Evolutionary conservation across 106 monocot species (phyloP).

Genomic region (Platanthera guangdongensis): DNA sequence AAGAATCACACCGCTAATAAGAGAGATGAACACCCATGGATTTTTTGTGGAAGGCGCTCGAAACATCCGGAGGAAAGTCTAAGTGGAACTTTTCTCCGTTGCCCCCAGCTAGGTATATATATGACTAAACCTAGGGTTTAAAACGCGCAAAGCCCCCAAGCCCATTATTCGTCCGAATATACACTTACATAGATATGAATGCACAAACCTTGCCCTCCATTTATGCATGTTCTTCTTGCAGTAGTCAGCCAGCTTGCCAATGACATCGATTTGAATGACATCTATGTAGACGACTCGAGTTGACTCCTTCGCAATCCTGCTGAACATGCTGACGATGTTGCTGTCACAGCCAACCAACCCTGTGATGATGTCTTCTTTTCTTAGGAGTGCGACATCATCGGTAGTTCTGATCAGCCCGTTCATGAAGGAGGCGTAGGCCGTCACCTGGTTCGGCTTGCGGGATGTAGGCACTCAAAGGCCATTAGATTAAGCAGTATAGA

Average conservation of each 20-base stretch:
- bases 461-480: too few relatives aligned
- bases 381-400: neutral
- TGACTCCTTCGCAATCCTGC: neutral
- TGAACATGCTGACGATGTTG: neutral
- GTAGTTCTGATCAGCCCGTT: neutral
- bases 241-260: slow-evolving; percentile 38
- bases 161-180: too few relatives aligned
- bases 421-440: slow-evolving; percentile 15
- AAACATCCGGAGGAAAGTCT: too few relatives aligned
- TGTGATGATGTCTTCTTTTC: neutral
- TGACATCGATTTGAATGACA: slow-evolving; percentile 29
- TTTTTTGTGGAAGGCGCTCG: too few relatives aligned
- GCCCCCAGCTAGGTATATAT: too few relatives aligned
- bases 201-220: slow-evolving; percentile 39
- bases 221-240: slow-evolving; percentile 33
- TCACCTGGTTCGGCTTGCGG: neutral
- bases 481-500: too few relatives aligned
- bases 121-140: too few relatives aligned
- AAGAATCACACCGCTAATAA: neutral
- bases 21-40: slow-evolving; percentile 14
- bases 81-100: too few relatives aligned
- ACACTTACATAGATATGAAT: slow-evolving; percentile 52
- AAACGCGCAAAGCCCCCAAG: too few relatives aligned
- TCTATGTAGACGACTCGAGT: slow-evolving; percentile 28
- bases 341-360: neutral